Conservation (phyloP, 768 basidiomycete species). For the Harrya chromipes region DNA sequence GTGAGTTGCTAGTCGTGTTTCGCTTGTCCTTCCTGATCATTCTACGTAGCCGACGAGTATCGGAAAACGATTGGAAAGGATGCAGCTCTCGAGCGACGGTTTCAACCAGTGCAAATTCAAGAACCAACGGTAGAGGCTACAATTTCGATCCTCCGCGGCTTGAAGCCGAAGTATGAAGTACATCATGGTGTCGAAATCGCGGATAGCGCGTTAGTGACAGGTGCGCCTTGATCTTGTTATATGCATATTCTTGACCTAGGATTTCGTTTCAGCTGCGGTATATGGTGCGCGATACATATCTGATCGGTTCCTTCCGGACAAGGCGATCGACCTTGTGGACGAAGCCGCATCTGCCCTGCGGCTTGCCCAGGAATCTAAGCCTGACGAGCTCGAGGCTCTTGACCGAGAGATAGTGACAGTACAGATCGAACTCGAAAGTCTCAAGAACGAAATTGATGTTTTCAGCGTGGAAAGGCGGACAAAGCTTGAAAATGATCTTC, state of each 20-base stretch:
- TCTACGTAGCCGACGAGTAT: conserved; percentile 66
- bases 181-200: conserved; percentile 94
- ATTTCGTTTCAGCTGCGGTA: conserved; percentile 57
- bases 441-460: conserved; percentile 85
- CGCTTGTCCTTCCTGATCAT: background rate
- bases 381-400: conserved; percentile 77
- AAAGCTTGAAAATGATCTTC: conserved; percentile 64
- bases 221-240: conserved; percentile 32
- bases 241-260: background rate
- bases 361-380: conserved; percentile 86
- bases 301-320: conserved; percentile 86
- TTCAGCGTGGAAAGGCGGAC: conserved; percentile 73
- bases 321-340: conserved; percentile 89
- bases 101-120: conserved; percentile 86
- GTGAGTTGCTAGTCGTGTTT: conserved; percentile 39
- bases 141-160: conserved; percentile 81
- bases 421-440: conserved; percentile 85
- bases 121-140: conserved; percentile 86
- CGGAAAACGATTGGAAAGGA: conserved; percentile 91
- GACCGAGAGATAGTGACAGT: conserved; percentile 83
- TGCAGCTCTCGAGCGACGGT: conserved; percentile 85
- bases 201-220: conserved; percentile 84
- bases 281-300: conserved; percentile 85
- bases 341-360: conserved; percentile 87
- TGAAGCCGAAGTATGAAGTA: conserved; percentile 83